Evolutionary conservation across 768 basidiomycete species (phyloP), one percentile per base, ranked within the genome.

Genomic region (Tephrocybe sp.): DNA sequence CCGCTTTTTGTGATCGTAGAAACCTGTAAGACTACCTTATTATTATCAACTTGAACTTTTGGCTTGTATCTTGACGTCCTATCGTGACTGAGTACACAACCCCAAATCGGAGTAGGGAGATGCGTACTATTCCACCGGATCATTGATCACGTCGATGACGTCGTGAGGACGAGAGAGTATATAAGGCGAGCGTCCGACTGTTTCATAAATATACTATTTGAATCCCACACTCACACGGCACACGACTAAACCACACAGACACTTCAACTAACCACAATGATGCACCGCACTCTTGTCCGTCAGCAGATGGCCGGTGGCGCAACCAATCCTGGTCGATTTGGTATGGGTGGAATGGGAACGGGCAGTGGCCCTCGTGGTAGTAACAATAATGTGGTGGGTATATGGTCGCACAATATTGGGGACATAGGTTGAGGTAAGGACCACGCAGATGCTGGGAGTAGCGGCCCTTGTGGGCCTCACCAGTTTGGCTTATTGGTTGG

Each of bases 1-100:
- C 55, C 65, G 73, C 23, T 73, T 77, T 51, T 59, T 78, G 43
- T 77, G 64, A 69, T 21, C 19, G 24, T 6, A 50, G 34, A 36
- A 50, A 38, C 34, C 7, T 29, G 29, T 44, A 53, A 18, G 45
- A 42, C 30, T 34, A 42, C 47, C 47, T 47, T 27, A 16, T 42
- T 23, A 10, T 36, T 51, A 27, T 51, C 16, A 38, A 3, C 39
- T 47, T 43, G 25, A 29, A 46, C 23, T 45, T 5, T 29, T 29
- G 11, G 6, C 27, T 11, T 38, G n/a, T n/a, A n/a, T n/a, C n/a
- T n/a, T n/a, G n/a, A n/a, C n/a, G n/a, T n/a, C n/a, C n/a, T n/a
- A n/a, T n/a, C n/a, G n/a, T n/a, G n/a, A n/a, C n/a, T n/a, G n/a
- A n/a, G n/a, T n/a, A n/a, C n/a, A n/a, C n/a, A n/a, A n/a, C n/a